Base-by-base conservation (phyloP, 2,329 filamentous ascomycete species). In the Fusarium bactridioides region DNA sequence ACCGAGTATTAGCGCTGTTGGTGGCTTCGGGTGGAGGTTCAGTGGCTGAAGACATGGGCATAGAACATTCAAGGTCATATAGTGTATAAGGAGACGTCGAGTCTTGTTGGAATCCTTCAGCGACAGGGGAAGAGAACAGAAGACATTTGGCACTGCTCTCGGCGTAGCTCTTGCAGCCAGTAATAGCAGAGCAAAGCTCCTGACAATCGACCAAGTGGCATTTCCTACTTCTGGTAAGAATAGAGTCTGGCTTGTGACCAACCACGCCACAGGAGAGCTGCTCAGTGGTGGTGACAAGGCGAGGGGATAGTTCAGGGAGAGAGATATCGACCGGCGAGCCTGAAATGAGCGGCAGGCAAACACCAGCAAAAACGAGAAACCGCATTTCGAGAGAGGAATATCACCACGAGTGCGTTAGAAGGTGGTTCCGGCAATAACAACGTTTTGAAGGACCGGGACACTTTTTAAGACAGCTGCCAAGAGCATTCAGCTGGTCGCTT, bases 1-100 rank as follows among this genome's bases (percentile, higher is more conserved):
- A 10, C 44, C 4, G 9, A 21, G 12, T 27, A 10, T 12, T 15
- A 29, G 25, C 25, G 25, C 25, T 29, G 25, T 15, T 10, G 12
- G 44, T 47, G 12, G 25, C 4, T 47, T 29, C 44, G 6, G 25
- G 19, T 4, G 5, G 44, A 21, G 10, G 8, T 11, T 47, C 44
- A 29, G 19, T 21, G 9, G 8, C 7, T 12, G 19, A 47, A 21
- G 25, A 10, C 18, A 4, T 16, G 4, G 19, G 1, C 0, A 5
- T 21, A 16, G 25, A 47, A 2, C 9, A 47, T 1, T 15, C 9
- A 29, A 47, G 19, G 16, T 29, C 19, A 0, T 47, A 29, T 5
- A 15, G 11, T 10, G 19, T 47, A 15, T 10, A 47, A 15, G 9
- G 25, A 47, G 44, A 29, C 6, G 19, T 16, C 5, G 19, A 21